These are phyloP conservation scores for Cyberlindnera saturnus DNA, from an alignment of 805 yeast genomes.

Conservation along the genomic window DNA sequence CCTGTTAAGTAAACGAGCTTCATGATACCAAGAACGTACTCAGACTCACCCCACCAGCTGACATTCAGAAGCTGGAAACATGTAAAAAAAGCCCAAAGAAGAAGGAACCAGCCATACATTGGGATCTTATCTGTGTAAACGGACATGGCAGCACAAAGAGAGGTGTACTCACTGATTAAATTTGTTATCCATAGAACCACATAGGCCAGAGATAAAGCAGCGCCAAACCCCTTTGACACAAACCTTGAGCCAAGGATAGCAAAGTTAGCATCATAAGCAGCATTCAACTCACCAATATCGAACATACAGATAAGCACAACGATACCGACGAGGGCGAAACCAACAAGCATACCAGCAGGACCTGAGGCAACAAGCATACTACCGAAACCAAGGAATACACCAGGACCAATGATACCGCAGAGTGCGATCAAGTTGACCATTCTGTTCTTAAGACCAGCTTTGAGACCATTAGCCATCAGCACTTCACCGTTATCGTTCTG, in stretches of 20 bases:
- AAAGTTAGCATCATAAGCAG: conserved; percentile 48
- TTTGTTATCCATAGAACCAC: conserved; percentile 53
- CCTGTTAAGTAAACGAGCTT: conserved; percentile 43
- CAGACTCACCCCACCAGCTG: conserved; percentile 50
- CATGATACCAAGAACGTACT: conserved; percentile 44
- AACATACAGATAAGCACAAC: conserved; percentile 50
- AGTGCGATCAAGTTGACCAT: conserved; percentile 46
- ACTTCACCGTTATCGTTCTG: conserved; percentile 21
- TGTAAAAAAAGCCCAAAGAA: conserved; percentile 47
- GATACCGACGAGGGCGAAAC: conserved; percentile 47
- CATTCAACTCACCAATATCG: conserved; percentile 50
- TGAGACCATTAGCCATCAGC: conserved; percentile 30
- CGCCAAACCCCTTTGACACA: conserved; percentile 52
- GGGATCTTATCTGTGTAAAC: conserved; percentile 49
- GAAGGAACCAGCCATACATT: conserved; percentile 47
- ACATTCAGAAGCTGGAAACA: conserved; percentile 47
- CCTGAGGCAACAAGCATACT: conserved; percentile 43
- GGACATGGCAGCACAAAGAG: conserved; percentile 42
- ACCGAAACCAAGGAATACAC: conserved; percentile 49
- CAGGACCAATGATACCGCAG: conserved; percentile 59
- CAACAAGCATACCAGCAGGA: conserved; percentile 46
- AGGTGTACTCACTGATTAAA: conserved; percentile 48
- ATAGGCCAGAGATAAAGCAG: conserved; percentile 47
- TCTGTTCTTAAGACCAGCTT: conserved; percentile 43
- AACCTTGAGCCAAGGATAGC: conserved; percentile 45